Evolutionary conservation across 2,329 filamentous ascomycete species (phyloP).

Genomic region (Talaromyces rugulosus): DNA sequence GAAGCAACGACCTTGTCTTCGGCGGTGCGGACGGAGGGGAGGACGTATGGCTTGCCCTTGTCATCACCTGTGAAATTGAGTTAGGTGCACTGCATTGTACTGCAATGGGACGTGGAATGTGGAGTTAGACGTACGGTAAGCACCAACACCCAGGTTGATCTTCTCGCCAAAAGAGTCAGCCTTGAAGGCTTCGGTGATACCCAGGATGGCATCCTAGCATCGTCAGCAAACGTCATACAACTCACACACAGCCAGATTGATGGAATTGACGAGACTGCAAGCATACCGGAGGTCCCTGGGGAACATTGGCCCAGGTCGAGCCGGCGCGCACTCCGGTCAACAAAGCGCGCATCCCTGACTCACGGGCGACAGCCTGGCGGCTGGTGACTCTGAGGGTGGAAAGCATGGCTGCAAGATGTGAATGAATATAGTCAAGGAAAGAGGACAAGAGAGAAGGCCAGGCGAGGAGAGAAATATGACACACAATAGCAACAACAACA

Average conservation of each 20-base stretch:
- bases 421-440: not conserved
- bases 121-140: constrained; percentile 65
- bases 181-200: constrained; percentile 96
- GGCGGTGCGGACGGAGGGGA: constrained; percentile 84
- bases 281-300: constrained; percentile 90
- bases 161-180: constrained; percentile 89
- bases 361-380: constrained; percentile 36
- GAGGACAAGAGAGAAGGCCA: not conserved
- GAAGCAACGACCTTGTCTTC: constrained; percentile 79
- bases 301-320: constrained; percentile 86
- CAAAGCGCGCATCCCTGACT: constrained; percentile 35
- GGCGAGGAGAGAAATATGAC: not conserved
- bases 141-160: constrained; percentile 97
- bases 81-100: not conserved
- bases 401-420: constrained; percentile 33
- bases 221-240: not conserved
- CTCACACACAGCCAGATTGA: not conserved
- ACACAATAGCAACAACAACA: not conserved
- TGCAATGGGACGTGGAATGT: not conserved
- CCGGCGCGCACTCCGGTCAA: constrained; percentile 54
- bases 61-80: constrained; percentile 59
- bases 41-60: constrained; percentile 94
- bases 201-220: constrained; percentile 44
- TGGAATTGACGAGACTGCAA: not conserved
- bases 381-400: constrained; percentile 44